Evolutionary conservation across 352 stramenopile genomes (phyloP).

Genomic region (Hyaloperonospora arabidopsidis): DNA sequence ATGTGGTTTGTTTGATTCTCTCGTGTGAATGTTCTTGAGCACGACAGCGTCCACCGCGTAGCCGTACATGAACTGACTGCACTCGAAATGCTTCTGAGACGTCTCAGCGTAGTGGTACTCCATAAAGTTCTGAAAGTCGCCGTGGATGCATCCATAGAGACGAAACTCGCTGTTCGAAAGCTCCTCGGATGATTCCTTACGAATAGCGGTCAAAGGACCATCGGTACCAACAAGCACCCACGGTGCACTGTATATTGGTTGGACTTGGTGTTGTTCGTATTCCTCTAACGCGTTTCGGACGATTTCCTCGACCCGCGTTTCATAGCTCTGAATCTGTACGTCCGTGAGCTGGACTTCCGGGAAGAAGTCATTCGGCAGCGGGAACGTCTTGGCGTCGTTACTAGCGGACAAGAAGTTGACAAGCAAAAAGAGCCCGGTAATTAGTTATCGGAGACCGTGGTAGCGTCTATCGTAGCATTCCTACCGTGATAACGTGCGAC

Average conservation of each 20-base stretch:
- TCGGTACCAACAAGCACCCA: constrained; percentile 27
- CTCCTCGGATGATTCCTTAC: constrained; percentile 20
- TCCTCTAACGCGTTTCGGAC: constrained; percentile 26
- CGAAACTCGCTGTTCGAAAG: constrained; percentile 32
- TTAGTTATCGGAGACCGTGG: constrained; percentile 23
- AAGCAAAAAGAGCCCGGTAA: neutral
- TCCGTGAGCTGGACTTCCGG: constrained; percentile 28
- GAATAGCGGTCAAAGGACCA: constrained; percentile 28
- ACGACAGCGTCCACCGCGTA: constrained; percentile 60
- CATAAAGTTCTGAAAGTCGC: constrained; percentile 56
- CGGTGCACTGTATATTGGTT: constrained; percentile 25
- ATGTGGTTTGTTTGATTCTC: constrained; percentile 23
- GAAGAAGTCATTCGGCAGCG: constrained; percentile 37
- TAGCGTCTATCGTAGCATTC: constrained; percentile 5
- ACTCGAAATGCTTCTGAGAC: constrained; percentile 52
- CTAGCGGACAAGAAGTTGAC: constrained; percentile 5
- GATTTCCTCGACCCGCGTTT: constrained; percentile 27
- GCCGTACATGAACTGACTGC: constrained; percentile 61
- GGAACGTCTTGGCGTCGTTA: constrained; percentile 31
- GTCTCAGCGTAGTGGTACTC: constrained; percentile 66
- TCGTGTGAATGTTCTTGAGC: constrained; percentile 63
- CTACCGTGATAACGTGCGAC: constrained; percentile 25
- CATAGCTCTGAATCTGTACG: constrained; percentile 22
- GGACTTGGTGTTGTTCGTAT: constrained; percentile 29
- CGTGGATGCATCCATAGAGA: constrained; percentile 46